Conservation (phyloP, 148 eudicot genomes). For the Dysphania ambrosioides region DNA sequence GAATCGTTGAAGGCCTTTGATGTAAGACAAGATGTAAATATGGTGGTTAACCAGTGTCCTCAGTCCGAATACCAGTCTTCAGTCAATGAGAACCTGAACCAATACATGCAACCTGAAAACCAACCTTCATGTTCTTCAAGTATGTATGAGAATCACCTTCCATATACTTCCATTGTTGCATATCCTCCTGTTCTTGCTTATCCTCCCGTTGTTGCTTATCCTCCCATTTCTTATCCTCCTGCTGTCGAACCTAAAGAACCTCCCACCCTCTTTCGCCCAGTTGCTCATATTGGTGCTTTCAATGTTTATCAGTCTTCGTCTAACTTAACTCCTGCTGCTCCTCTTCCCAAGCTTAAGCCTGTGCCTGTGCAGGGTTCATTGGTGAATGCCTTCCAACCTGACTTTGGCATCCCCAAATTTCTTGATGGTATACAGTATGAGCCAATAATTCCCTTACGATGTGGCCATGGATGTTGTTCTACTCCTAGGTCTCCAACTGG, state of each 20-base stretch:
- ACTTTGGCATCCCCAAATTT: conserved; percentile 41
- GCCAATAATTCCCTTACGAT: conserved; percentile 47
- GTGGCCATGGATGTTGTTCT: conserved; percentile 75
- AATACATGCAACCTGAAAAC: conserved; percentile 18
- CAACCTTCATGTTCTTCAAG: conserved; percentile 21
- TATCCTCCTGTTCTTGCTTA: conserved; percentile 19
- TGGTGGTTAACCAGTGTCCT: conserved; percentile 25
- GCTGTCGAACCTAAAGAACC: conserved; percentile 22
- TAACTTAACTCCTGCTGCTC: conserved; percentile 17
- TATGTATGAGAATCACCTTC: conserved; percentile 20
- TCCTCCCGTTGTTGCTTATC: neutral
- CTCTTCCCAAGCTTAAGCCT: conserved; percentile 28
- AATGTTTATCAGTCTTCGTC: conserved; percentile 40
- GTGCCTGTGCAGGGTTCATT: conserved; percentile 47
- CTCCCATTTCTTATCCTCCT: too few species aligned
- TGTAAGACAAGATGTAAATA: conserved; percentile 22
- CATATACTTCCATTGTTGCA: too few species aligned
- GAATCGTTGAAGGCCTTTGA: conserved; percentile 38
- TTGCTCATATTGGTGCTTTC: conserved; percentile 68
- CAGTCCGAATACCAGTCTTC: conserved; percentile 28
- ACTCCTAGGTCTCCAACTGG: conserved; percentile 24
- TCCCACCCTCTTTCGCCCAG: conserved; percentile 52
- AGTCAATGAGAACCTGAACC: conserved; percentile 11
- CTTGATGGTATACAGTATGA: conserved; percentile 48
- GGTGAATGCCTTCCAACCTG: conserved; percentile 50